Conservation (phyloP, 164 flowering plant species). For the Magnolia changhungtana region DNA sequence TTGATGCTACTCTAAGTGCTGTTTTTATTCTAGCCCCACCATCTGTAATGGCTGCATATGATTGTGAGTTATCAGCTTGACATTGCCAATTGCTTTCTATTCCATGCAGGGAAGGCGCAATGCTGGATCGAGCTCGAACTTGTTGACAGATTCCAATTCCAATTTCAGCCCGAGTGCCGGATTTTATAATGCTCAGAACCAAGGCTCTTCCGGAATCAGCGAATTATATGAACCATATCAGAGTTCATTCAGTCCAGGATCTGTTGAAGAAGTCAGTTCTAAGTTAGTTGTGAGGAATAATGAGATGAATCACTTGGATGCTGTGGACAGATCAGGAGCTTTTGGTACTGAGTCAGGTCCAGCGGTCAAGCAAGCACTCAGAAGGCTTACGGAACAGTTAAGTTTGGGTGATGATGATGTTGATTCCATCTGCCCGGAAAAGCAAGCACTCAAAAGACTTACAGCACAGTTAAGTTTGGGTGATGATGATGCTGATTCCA, state of each 20-base stretch:
- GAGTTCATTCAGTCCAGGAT: conserved; percentile 4
- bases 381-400: conserved; percentile 55
- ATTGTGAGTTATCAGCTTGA: conserved; percentile 2
- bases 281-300: conserved; percentile 22
- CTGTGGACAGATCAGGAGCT: conserved; percentile 18
- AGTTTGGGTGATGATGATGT: conserved; percentile 52
- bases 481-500: conserved; percentile 30
- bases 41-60: background rate
- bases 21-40: background rate
- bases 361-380: conserved; percentile 45
- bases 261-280: conserved; percentile 18
- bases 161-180: conserved; percentile 31
- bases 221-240: conserved; percentile 27
- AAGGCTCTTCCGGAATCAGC: conserved; percentile 30
- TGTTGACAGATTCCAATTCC: conserved; percentile 40
- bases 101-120: conserved; percentile 52
- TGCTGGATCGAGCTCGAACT: conserved; percentile 29
- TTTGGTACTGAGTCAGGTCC: conserved; percentile 23
- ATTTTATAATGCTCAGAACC: conserved; percentile 31
- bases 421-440: conserved; percentile 17
- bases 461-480: conserved; percentile 64
- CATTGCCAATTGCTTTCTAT: background rate
- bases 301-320: conserved; percentile 18
- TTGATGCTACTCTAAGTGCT: background rate
- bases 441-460: conserved; percentile 44